Evolutionary conservation across 768 basidiomycete genomes (phyloP), one percentile per base, ranked within the genome.

Genomic region (Porpolomopsis calyptriformis): DNA sequence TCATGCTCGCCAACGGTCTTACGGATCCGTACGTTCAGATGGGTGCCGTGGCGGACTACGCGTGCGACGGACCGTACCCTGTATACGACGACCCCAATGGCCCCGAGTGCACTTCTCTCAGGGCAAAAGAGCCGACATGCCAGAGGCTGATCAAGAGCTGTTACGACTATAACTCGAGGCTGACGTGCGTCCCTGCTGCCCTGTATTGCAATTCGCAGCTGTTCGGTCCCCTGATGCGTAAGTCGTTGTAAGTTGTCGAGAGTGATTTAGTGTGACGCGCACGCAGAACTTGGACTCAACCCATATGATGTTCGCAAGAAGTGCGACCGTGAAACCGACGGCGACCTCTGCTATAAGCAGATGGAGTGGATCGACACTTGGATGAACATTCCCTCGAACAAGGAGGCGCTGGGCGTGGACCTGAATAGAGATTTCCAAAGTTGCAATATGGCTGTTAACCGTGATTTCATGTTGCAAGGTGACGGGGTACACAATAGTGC

Each of bases 401-500:
- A 94, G 68, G 74, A 72, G n/a, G 76, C 78, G 6, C 73, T 93
- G 23, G 90, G 91, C 39, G 88, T 77, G 12, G 69, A 80, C 52
- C 72, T 76, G 1, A 61, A 70, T 2, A 60, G 64, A 40, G 66
- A 69, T 0, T 91, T 89, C 57, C 68, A 74, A 50, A 73, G 73
- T n/a, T 90, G 88, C 64, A 89, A 81, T 54, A 74, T 72, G 73
- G 67, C 82, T 41, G 77, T 96, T 45, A 91, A 92, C 66, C 78
- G 78, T 58, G 83, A 75, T 4, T 94, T 94, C 66, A 59, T 71
- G 45, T 58, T 80, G 55, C 83, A 88, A 57, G 93, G 94, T 23
- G 94, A 98, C 57, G 78, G 80, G 7, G 78, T 85, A 73, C 87
- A 82, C 58, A 84, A 96, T 61, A 80, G 81, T 25, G 85, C 89